Conservation (phyloP, 352 stramenopile species). For the Phytophthora lateralis region DNA sequence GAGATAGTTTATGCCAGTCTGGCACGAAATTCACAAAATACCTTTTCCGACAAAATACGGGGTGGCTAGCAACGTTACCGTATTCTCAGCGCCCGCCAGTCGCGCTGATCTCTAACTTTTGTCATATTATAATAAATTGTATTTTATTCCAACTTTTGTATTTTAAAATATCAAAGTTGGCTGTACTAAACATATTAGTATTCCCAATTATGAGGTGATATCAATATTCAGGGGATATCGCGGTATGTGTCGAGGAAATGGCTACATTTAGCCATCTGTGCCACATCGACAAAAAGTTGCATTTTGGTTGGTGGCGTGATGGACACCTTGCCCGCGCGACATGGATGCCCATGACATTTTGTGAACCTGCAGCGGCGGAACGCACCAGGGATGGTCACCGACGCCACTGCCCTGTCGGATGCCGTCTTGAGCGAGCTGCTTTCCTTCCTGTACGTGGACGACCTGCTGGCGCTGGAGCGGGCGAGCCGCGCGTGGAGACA, state of each 20-base stretch:
- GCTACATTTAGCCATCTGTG: slow-evolving; percentile 9
- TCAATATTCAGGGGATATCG: no score
- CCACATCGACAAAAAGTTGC: slow-evolving; percentile 18
- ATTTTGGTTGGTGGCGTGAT: slow-evolving; percentile 18
- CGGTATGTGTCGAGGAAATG: neutral
- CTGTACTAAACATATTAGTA: no score
- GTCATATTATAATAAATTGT: no score
- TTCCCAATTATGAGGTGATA: no score
- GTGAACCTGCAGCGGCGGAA: slow-evolving; percentile 31
- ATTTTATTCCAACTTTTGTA: no score
- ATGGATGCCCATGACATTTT: neutral
- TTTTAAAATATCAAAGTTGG: no score
- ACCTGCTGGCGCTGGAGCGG: slow-evolving; percentile 59
- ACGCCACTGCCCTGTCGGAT: slow-evolving; percentile 21
- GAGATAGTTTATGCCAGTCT: no score
- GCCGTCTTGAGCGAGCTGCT: slow-evolving; percentile 45
- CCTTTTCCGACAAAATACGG: no score
- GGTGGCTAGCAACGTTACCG: no score
- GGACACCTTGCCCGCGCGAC: neutral
- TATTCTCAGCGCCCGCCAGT: no score
- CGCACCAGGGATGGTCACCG: slow-evolving; percentile 18
- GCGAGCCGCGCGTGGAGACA: slow-evolving; percentile 43
- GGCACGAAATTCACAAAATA: no score
- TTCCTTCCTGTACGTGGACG: slow-evolving; percentile 52
- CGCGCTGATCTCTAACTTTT: no score